Evolutionary conservation across 2,329 filamentous ascomycete genomes (phyloP).

Genomic region (Cladophialophora carrionii): DNA sequence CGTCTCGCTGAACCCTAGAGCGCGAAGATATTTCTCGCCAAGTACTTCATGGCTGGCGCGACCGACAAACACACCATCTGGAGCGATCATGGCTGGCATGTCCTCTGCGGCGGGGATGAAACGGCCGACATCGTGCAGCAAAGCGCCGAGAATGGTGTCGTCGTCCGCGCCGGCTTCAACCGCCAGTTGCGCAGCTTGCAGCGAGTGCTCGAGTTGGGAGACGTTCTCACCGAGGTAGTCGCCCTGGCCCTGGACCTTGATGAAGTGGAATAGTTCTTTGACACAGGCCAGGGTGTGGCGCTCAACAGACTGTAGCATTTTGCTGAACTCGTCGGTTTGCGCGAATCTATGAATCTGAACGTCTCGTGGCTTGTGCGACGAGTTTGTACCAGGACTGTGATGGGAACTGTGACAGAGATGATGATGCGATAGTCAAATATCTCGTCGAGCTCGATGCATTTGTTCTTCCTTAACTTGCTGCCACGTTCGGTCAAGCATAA

Average conservation of each 20-base stretch:
- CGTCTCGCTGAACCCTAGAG: conserved; percentile 41
- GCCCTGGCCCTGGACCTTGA: conserved; percentile 42
- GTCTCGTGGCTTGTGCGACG: background rate
- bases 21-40: conserved; percentile 41
- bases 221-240: conserved; percentile 46
- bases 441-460: conserved; percentile 2
- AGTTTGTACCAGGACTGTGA: background rate
- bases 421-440: background rate
- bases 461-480: background rate
- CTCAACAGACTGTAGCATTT: conserved; percentile 33
- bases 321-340: background rate
- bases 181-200: conserved; percentile 44
- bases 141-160: conserved; percentile 41
- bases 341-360: background rate
- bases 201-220: conserved; percentile 44
- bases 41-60: conserved; percentile 41
- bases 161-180: conserved; percentile 38
- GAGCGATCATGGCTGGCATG: conserved; percentile 39
- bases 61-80: conserved; percentile 40
- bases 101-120: conserved; percentile 41
- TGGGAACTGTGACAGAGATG: background rate
- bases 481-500: background rate
- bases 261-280: conserved; percentile 38
- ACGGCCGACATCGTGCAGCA: conserved; percentile 42
- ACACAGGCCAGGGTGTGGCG: conserved; percentile 35